phyloP scores from a whole-genome alignment of 179 eudicot genomes.

The Silene noctiflora region DNA sequence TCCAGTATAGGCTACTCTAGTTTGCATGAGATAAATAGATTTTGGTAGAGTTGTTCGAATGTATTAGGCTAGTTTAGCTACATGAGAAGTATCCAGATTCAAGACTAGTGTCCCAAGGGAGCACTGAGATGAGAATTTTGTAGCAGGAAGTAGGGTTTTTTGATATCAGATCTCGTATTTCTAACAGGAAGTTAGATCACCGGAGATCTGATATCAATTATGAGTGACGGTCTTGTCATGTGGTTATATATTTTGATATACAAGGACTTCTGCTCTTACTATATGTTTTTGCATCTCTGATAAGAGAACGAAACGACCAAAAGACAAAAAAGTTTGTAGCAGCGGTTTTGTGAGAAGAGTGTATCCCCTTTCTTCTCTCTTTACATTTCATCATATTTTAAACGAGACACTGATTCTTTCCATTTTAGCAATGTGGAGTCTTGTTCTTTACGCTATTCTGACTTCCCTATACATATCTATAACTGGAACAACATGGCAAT shows the following conservation, averaged over 20 bases:
- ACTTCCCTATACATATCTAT: constrained; percentile 5
- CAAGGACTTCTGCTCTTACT: not conserved
- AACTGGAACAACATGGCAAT: constrained; percentile 12
- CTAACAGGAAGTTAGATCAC: not conserved
- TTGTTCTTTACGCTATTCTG: not conserved
- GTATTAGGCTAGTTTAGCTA: not conserved
- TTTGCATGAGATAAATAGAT: not conserved
- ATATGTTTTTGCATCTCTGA: not conserved
- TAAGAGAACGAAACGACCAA: not conserved
- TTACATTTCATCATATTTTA: not conserved
- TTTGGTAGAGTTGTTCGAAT: not conserved
- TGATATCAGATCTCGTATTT: not conserved
- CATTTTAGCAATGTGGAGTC: not conserved
- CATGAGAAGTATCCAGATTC: not conserved
- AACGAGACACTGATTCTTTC: not conserved
- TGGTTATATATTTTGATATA: not conserved
- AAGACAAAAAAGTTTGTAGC: not conserved
- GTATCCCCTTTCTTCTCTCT: not conserved
- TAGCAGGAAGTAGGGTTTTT: not conserved
- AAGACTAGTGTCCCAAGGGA: not conserved
- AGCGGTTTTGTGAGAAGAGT: constrained; percentile 9
- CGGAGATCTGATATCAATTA: not conserved
- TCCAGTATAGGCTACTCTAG: not conserved
- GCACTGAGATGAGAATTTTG: not conserved
- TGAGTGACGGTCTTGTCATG: not conserved